These are phyloP conservation scores for Protea cynaroides DNA, from an alignment of 164 flowering plant genomes.

Conservation along the genomic window DNA sequence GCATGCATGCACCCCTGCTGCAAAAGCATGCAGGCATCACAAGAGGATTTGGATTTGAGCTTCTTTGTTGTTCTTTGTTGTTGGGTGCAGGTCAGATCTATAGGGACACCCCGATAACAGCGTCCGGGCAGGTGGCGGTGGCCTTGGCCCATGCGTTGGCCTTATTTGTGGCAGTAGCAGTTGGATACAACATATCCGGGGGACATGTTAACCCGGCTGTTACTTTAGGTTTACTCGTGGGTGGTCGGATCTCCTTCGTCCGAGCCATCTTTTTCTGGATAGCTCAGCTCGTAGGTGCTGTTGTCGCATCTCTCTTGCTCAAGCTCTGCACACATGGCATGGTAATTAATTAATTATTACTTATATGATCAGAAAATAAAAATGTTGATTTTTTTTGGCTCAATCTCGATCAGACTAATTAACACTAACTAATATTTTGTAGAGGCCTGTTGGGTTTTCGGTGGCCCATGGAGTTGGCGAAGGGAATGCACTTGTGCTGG, in stretches of 20 bases:
- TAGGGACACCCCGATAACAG: constrained; percentile 16
- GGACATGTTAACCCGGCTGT: constrained; percentile 69
- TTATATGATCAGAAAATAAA: too few species aligned
- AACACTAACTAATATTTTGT: neutral
- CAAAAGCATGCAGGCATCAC: too few species aligned
- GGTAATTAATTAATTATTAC: constrained; percentile 32
- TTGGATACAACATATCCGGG: constrained; percentile 49
- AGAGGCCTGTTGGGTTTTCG: constrained; percentile 22
- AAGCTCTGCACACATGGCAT: constrained; percentile 44
- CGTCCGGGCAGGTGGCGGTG: constrained; percentile 48
- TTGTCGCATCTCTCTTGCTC: constrained; percentile 52
- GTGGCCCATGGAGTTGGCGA: constrained; percentile 13
- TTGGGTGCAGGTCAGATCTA: constrained; percentile 10
- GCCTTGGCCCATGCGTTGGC: constrained; percentile 52
- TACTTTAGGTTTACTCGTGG: constrained; percentile 50
- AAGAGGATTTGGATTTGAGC: neutral
- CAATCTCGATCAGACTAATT: too few species aligned
- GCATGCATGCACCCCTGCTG: too few species aligned
- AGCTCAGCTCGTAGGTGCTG: constrained; percentile 48
- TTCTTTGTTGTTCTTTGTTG: neutral
- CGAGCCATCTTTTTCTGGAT: constrained; percentile 45
- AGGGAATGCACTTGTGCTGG: constrained; percentile 18
- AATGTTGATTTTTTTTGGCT: too few species aligned
- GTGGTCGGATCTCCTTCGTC: constrained; percentile 47
- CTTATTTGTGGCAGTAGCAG: constrained; percentile 50